Base-by-base conservation (phyloP, 225 moss, liverwort and hornwort species). In the Pleurozium schreberi region DNA sequence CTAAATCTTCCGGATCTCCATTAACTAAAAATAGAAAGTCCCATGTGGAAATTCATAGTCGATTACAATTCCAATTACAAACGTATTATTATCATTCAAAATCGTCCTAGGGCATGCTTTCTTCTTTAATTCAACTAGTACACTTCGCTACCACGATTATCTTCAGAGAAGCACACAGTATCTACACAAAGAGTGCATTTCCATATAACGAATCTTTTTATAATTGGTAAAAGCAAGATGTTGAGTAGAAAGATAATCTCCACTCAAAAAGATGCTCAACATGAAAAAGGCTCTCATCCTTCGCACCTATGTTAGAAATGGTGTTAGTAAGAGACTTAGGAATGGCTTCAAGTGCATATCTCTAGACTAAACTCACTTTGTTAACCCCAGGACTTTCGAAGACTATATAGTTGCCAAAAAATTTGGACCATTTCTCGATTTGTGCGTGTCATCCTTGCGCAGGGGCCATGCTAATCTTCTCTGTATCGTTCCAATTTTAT, bases 391-490 rank as follows among this genome's bases (percentile, higher is more conserved):
- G 3, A 62, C 62, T 62, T 19, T 81, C 43, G 30, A 81, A 81
- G 33, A 21, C 15, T 30, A 21, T 45, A 40, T 13, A 69, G 17
- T 31, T 14, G 5, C 22, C 5, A 50, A 91, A 90, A 59, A 95
- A 93, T 90, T 94, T 93, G 94, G 93, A 98, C 95, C 94, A 95
- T 95, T 95, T 96, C 96, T 96, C 93, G 92, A 94, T 94, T 96
- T 93, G 94, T 96, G 95, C 75, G 49, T 49, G 75, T 75, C 75
- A 75, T 75, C 75, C 75, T 75, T 75, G 92, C 92, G 92, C 92
- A 96, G 96, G 95, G 95, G 94, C 96, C 96, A 96, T 96, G 96
- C 96, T 95, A 96, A 94, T 95, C 96, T 96, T 96, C 96, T 97
- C 93, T 94, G 93, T 96, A 75, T 33, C 75, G 75, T 75, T 75